Percentiles rank a stretch among this genome's conserved stretches.
Conservation (phyloP, 257 asterid species). For the Dorcoceras hygrometricum region DNA sequence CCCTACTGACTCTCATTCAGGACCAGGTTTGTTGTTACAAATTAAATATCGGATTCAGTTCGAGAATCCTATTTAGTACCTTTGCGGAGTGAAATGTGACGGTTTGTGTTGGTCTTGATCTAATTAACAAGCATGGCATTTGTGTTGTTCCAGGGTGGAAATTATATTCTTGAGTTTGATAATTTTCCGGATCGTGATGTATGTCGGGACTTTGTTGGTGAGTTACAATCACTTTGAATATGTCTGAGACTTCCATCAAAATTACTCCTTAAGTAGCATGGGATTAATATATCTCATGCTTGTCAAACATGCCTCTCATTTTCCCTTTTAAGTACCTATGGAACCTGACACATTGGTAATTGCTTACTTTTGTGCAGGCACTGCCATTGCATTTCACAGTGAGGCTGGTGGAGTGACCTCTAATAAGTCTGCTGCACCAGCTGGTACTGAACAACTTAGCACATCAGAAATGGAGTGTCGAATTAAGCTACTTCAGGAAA, state of each 20-base stretch:
- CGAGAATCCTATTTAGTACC: conserved; percentile 7
- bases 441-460: conserved; percentile 71
- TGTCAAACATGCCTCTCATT: not conserved
- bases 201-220: conserved; percentile 88
- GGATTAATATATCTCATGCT: conserved; percentile 4
- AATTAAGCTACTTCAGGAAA: conserved; percentile 71
- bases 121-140: conserved; percentile 17
- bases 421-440: conserved; percentile 43
- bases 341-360: conserved; percentile 19
- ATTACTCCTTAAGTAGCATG: not conserved
- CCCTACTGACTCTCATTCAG: conserved; percentile 68
- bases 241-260: conserved; percentile 12
- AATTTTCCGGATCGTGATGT: conserved; percentile 81
- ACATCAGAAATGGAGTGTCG: conserved; percentile 72
- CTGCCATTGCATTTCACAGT: conserved; percentile 54
- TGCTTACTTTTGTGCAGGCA: conserved; percentile 50
- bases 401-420: conserved; percentile 52
- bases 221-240: conserved; percentile 31
- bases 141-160: conserved; percentile 56
- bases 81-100: conserved; percentile 8
- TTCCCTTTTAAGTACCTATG: conserved; percentile 11
- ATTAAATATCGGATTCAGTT: conserved; percentile 9
- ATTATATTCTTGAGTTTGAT: conserved; percentile 74
- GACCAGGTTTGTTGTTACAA: conserved; percentile 52
- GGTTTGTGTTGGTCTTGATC: conserved; percentile 16